Percentiles rank a stretch among this genome's conserved stretches.
Evolutionary conservation across 805 yeast species (phyloP).

Genomic region (Starmerella geochares): DNA sequence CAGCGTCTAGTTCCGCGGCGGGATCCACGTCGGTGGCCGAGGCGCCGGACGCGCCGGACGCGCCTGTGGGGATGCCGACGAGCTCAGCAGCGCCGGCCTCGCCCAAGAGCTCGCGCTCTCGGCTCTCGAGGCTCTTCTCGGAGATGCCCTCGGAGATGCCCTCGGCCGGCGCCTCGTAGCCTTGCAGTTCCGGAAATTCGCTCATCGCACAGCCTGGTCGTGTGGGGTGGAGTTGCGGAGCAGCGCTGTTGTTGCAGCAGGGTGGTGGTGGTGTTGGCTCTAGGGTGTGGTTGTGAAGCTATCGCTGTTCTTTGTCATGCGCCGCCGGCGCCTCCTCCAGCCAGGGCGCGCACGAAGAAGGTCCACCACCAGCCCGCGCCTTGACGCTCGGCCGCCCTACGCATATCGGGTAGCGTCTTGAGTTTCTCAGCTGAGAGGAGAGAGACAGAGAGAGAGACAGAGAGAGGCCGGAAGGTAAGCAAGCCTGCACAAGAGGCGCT

Average conservation of each 20-base stretch:
- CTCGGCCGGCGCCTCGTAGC: slow-evolving; percentile 33
- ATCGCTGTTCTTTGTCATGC: background rate
- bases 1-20: background rate
- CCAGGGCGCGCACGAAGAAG: too few relatives aligned
- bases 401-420: too few relatives aligned
- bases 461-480: too few relatives aligned
- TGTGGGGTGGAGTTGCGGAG: background rate
- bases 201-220: slow-evolving; percentile 33
- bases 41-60: slow-evolving; percentile 8
- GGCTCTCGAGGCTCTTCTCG: slow-evolving; percentile 33
- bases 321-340: background rate
- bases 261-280: background rate
- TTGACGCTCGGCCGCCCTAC: too few relatives aligned
- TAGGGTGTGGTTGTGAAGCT: background rate
- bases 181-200: slow-evolving; percentile 51
- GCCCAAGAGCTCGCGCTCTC: slow-evolving; percentile 37
- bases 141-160: slow-evolving; percentile 21
- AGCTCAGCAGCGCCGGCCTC: slow-evolving; percentile 34
- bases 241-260: background rate
- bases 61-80: slow-evolving; percentile 24
- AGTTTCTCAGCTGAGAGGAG: too few relatives aligned
- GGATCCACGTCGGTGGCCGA: slow-evolving; percentile 13
- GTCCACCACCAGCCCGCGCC: too few relatives aligned
- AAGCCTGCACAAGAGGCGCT: too few relatives aligned
- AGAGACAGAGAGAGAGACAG: too few relatives aligned